A percentile compares a stretch with the other conserved stretches of the same genome.
These are phyloP conservation scores for Trypanosoma conorhini DNA, from an alignment of 208 protist species.

Conservation along the genomic window DNA sequence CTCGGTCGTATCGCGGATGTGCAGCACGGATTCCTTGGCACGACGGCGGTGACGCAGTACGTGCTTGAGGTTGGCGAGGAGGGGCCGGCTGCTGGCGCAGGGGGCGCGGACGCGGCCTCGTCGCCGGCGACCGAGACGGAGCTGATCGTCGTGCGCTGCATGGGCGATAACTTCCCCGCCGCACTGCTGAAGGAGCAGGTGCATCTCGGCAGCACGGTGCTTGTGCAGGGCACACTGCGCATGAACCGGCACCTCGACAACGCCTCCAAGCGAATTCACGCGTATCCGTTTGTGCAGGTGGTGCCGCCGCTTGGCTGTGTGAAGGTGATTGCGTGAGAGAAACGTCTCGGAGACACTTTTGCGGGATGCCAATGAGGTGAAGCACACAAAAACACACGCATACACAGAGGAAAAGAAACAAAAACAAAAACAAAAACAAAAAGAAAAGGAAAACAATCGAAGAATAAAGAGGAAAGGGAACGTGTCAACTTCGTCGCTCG, in stretches of 20 bases:
- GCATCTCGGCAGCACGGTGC: conserved; percentile 43
- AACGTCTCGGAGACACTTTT: not conserved
- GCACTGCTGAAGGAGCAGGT: conserved; percentile 52
- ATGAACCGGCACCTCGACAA: conserved; percentile 76
- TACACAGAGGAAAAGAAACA: not conserved
- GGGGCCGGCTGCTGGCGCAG: not conserved
- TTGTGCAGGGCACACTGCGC: conserved; percentile 62
- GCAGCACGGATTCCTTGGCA: conserved; percentile 66
- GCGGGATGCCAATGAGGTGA: not conserved
- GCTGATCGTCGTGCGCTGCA: conserved; percentile 74
- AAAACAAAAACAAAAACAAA: conserved; percentile 7
- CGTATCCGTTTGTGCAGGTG: conserved; percentile 84
- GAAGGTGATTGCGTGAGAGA: conserved; percentile 34
- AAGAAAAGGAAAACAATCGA: no score
- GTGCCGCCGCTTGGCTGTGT: conserved; percentile 66
- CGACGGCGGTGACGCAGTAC: conserved; percentile 57
- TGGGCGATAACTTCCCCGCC: conserved; percentile 48
- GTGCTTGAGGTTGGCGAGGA: conserved; percentile 44
- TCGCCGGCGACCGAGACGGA: conserved; percentile 42
- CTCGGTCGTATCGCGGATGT: conserved; percentile 68
- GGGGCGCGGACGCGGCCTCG: not conserved
- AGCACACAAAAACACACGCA: not conserved
- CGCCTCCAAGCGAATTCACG: conserved; percentile 62
- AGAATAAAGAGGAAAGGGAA: not conserved
- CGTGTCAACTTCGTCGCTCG: conserved; percentile 8